Conservation (phyloP, 129 eudicot species). For the Glebionis coronaria region DNA sequence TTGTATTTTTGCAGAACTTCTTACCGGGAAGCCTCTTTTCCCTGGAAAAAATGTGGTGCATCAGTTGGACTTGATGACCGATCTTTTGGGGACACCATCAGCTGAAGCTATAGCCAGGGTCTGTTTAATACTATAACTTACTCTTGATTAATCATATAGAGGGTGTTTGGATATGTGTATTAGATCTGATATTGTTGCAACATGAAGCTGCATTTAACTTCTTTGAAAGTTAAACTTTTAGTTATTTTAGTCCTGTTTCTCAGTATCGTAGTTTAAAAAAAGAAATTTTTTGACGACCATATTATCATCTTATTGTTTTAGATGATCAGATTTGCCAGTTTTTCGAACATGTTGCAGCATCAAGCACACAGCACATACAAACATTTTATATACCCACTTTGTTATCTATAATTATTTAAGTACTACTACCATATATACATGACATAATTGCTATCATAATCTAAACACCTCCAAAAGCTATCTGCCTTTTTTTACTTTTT, state of each 20-base stretch:
- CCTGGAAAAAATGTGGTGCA: constrained; percentile 97
- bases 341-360: too few relatives aligned
- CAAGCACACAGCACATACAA: too few relatives aligned
- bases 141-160: neutral
- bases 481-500: neutral
- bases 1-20: constrained; percentile 91
- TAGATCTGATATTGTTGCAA: neutral
- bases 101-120: constrained; percentile 94
- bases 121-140: constrained; percentile 14
- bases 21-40: constrained; percentile 89
- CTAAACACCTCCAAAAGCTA: neutral
- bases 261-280: too few relatives aligned
- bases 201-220: too few relatives aligned
- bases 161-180: neutral
- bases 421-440: neutral
- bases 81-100: constrained; percentile 89
- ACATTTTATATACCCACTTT: too few relatives aligned
- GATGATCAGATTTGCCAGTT: too few relatives aligned
- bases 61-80: constrained; percentile 93
- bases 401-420: too few relatives aligned
- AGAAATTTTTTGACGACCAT: too few relatives aligned
- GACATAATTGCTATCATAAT: constrained; percentile 2
- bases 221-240: too few relatives aligned
- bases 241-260: neutral
- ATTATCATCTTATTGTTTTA: too few relatives aligned